Base-by-base conservation (phyloP, 257 asterid species). In the Perilla frutescens region DNA sequence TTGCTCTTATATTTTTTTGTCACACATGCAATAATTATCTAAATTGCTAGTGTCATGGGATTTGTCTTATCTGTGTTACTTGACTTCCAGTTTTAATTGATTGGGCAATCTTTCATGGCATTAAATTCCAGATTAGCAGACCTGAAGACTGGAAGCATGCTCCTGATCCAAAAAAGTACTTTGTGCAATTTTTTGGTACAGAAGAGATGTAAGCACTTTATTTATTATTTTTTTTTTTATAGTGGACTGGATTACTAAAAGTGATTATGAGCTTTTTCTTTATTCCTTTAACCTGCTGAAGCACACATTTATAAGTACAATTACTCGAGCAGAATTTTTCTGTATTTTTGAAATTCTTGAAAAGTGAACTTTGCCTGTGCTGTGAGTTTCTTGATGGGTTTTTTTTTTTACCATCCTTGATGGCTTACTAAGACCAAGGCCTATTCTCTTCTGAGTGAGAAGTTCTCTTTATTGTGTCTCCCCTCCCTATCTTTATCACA, bases 101-200 rank as follows among this genome's bases (percentile, higher is more conserved):
- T 79, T 53, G 69, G 44, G 55, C 66, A 73, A 78, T 40, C 34
- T 76, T 74, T 74, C 40, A 29, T 65, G 72, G 72, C 50, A 78
- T 60, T 70, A 40, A 77, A 80, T 76, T 83, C 81, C 84, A 93
- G 98, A 91, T 94, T 72, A 76, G 97, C 87, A 85, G 80, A 49
- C 96, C 98, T 60, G 97, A 91, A 83, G 96, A 86, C 55, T 90
- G 93, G 92, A 62, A 80, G 61, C 83, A 75, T 62, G 78, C 84
- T 66, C 93, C 96, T 66, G 98, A 94, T 72, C 91, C 97, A 14
- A 91, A 83, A 78, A 91, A 94, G 87, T 86, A 84, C 84, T 94
- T 94, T 55, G 98, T 94, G 66, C 89, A 87, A 71, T 94, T 94
- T 86, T 94, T 78, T 75, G 98, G 98, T 66, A 94, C 98, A 74